Evolutionary conservation across 1,284 basidiomycete genomes (phyloP).

Genomic region (Trametes hirsuta): DNA sequence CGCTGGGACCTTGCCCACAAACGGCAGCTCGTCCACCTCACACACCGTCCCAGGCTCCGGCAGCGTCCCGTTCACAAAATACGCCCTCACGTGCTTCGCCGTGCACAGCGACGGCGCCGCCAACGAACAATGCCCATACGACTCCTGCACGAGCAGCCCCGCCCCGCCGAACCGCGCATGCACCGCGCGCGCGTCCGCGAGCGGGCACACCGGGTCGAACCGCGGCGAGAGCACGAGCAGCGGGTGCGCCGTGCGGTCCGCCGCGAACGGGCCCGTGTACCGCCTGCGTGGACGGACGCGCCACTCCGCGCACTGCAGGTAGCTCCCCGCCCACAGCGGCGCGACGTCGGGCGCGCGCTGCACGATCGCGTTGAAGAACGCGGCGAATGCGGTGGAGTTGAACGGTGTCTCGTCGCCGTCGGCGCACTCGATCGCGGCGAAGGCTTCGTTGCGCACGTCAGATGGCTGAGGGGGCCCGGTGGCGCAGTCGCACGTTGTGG

Average conservation of each 20-base stretch:
- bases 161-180: slow-evolving; percentile 21
- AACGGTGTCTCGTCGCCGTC: slow-evolving; percentile 41
- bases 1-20: slow-evolving; percentile 12
- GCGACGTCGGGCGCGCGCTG: slow-evolving; percentile 39
- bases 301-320: slow-evolving; percentile 23
- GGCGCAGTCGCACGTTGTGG: slow-evolving; percentile 33
- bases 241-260: slow-evolving; percentile 34
- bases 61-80: slow-evolving; percentile 45
- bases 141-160: slow-evolving; percentile 26
- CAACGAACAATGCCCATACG: slow-evolving; percentile 45
- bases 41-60: slow-evolving; percentile 47
- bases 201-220: slow-evolving; percentile 26
- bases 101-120: slow-evolving; percentile 49
- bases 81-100: slow-evolving; percentile 40
- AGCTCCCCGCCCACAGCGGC: slow-evolving; percentile 17
- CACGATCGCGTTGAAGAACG: slow-evolving; percentile 34
- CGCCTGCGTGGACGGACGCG: slow-evolving; percentile 18
- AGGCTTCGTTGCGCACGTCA: slow-evolving; percentile 32
- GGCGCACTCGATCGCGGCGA: slow-evolving; percentile 41
- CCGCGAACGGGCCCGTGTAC: slow-evolving; percentile 25
- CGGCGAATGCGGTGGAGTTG: slow-evolving; percentile 1
- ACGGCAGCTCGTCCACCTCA: slow-evolving; percentile 24
- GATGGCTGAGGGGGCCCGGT: slow-evolving; percentile 8
- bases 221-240: slow-evolving; percentile 23
- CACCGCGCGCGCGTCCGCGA: slow-evolving; percentile 20